phyloP scores from a whole-genome alignment of 2,329 filamentous ascomycete species.

The Metarhizium robertsii region DNA sequence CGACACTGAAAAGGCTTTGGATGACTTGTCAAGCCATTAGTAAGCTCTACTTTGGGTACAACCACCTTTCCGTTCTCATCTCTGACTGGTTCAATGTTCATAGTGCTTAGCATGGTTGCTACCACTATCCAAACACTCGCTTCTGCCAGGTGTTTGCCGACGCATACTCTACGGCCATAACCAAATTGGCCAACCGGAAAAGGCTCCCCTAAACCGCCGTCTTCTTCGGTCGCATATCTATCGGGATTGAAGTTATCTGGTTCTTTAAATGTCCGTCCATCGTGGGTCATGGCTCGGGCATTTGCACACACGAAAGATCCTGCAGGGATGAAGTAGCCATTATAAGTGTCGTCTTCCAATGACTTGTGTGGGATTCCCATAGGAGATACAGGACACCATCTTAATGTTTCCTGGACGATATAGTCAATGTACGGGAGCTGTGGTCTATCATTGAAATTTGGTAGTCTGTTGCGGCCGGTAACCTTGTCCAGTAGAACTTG shows the following conservation, averaged over 20 bases:
- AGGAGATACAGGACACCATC: constrained; percentile 35
- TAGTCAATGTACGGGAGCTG: constrained; percentile 33
- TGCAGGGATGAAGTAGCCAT: constrained; percentile 47
- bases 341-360: constrained; percentile 45
- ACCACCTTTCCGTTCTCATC: constrained; percentile 26
- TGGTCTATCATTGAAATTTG: constrained; percentile 33
- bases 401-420: constrained; percentile 36
- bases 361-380: constrained; percentile 46
- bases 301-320: constrained; percentile 37
- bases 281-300: constrained; percentile 33
- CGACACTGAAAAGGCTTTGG: constrained; percentile 16
- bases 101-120: constrained; percentile 27
- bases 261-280: constrained; percentile 29
- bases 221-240: constrained; percentile 25
- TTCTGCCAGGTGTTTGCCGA: constrained; percentile 39
- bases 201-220: constrained; percentile 34
- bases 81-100: constrained; percentile 22
- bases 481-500: constrained; percentile 36
- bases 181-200: constrained; percentile 39
- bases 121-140: constrained; percentile 32
- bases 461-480: constrained; percentile 34
- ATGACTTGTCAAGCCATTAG: constrained; percentile 18
- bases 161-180: constrained; percentile 42
- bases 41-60: constrained; percentile 16
- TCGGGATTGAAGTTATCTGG: constrained; percentile 37